Base-by-base conservation (phyloP, 345 rosid genomes). In the Pistacia vera region DNA sequence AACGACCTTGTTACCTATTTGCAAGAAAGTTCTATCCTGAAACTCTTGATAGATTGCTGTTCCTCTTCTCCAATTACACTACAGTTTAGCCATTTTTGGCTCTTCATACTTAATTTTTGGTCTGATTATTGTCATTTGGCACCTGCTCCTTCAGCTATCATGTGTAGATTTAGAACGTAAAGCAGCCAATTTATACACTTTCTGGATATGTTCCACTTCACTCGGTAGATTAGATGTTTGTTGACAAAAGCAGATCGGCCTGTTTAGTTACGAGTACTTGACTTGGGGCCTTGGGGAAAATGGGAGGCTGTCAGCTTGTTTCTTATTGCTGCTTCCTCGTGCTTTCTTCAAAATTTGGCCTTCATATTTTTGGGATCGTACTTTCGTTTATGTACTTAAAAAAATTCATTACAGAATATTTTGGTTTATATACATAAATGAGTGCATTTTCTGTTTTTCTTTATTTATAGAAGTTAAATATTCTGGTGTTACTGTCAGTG, bases 11-110 rank as follows among this genome's bases (percentile, higher is more conserved):
- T 75, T 91, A 84, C 67, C 75, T 91, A 70, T 91, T 91, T 77
- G 96, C 90, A 3, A 84, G 96, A 77, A 91, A 88, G 78, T 91
- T 91, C n/a, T 79, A 83, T 44, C 92, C 96, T 0, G 90, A 89
- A 74, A 77, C 90, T 44, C 74, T 89, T 11, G 84, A 88, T 48
- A 80, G 82, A 72, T 71, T 91, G 81, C 65, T 89, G 83, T 71
- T 77, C 60, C 79, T 83, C 75, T 86, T 89, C 82, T 87, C 90
- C 64, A 89, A 91, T 78, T 87, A 85, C 78, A 85, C 91, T 3
- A 70, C 86, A 18, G 35, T 70, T 57, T 86, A 80, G 71, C 56
- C 54, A 57, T 66, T 55, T 36, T 61, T 10, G 5, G 11, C 14
- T 18, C 1, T 65, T 54, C 17, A 51, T 35, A 17, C n/a, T 48